Base-by-base conservation (phyloP, 2,329 filamentous ascomycete species). In the Talaromyces verruculosus region DNA sequence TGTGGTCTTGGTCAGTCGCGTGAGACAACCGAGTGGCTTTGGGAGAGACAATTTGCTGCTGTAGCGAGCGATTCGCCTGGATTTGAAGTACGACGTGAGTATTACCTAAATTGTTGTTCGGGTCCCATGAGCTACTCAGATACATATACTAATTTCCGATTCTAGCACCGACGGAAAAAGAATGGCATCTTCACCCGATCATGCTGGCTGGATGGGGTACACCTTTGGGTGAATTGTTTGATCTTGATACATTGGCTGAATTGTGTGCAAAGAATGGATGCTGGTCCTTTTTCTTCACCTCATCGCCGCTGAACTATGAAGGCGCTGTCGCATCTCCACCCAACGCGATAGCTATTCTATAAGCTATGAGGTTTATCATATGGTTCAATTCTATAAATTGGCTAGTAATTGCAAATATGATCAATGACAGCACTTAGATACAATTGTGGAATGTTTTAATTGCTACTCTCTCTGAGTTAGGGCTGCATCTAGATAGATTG, bases 221-320 rank as follows among this genome's bases (percentile, higher is more conserved):
- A 71, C 79, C 59, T 62, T 73, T 76, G 65, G 77, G 77, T 11
- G 78, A 80, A 68, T 69, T 79, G 58, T 77, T 77, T 63, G 75
- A 80, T 65, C 71, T 80, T 37, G 78, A 80, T 67, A 70, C 67
- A 60, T 67, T 80, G 61, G 72, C 73, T 22, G 65, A 70, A 19
- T 64, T 73, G 47, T 79, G 77, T 67, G 70, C 70, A 62, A 68
- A 69, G 64, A 67, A 71, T 28, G 65, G 69, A 7, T 68, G 77
- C n/a, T 79, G 75, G 76, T 71, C 71, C 2, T 84, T 84, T 67
- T 83, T 84, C 67, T 69, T 84, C 4, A 76, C 79, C 0, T 80
- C 77, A 6, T 72, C 75, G 45, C 80, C 80, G 0, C 71, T 83
- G 19, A 81, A 82, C 53, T 77, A 79, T 65, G 74, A 75, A 15